Evolutionary conservation across 2,329 filamentous ascomycete species (phyloP), one percentile per base, ranked within the genome.

Genomic region (Apiospora malaysiana): DNA sequence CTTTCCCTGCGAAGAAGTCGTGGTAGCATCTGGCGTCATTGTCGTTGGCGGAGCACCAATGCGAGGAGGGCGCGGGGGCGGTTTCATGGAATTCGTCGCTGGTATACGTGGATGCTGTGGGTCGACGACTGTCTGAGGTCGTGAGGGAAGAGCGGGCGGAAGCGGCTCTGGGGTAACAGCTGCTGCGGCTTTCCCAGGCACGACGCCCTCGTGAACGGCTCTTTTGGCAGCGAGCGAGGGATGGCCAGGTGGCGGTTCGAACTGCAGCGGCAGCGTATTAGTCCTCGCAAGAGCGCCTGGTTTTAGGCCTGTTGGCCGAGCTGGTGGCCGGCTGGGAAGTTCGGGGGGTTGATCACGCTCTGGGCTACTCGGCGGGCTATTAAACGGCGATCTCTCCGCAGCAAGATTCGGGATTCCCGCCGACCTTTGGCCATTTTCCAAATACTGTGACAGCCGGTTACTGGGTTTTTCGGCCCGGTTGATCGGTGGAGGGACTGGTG

Each of bases 391-490:
- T 0, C 90, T 78, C 77, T 84, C 82, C 72, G 84, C 80, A 77
- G 81, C 63, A 78, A 84, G 45, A 76, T 83, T 76, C 59, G 74
- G 81, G 77, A 74, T 79, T 72, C 75, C 70, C 51, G 84, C 83
- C 32, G 79, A 73, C 59, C 77, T 80, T 9, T 77, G 75, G 7
- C 76, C 77, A 70, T 76, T 77, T 47, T 75, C 75, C 25, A 76
- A 74, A 37, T 76, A 70, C 47, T 73, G 76, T 68, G 89, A 89
- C 12, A 81, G 79, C 14, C 86, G 86, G 69, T 92, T 87, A 76
- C 89, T 91, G 4, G 92, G 92, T 80, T 97, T 97, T 51, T 93
- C 93, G 42, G 91, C 90, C 70, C 95, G 90, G 79, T 97, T 96
- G 47, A 95, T 87, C 0, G 93, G 92, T 5, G 94, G 94, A 12